Evolutionary conservation across 352 stramenopile genomes (phyloP), one percentile per base, ranked within the genome.

Genomic region (Vaucheria bursata): DNA sequence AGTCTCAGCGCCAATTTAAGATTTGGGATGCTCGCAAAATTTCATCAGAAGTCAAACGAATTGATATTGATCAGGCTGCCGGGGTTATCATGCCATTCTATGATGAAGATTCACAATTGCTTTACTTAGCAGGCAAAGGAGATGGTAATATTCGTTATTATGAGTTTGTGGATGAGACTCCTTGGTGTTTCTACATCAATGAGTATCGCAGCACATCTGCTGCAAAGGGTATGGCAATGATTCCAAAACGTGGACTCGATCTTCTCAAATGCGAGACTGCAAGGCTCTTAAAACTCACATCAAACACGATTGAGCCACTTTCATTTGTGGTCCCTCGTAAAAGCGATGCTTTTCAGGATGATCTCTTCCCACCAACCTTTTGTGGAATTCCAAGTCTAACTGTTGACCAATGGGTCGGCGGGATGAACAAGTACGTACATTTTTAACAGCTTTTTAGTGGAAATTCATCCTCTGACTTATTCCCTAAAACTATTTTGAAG

Each of bases 81-180:
- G 97, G 96, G 80, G 96, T 98, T 31, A 95, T 99, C 79, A 96
- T 99, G 87, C 97, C 97, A 29, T 97, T 99, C 86, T 99, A 95
- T 87, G 97, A 99, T 85, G 82, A 88, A 18, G 96, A 98, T 86
- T 98, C 94, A 33, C 94, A 93, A 79, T 89, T 99, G 36, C 86
- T 99, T 40, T 99, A 98, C 89, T 83, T 99, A 73, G n/a, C 79
- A 31, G 79, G 81, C 25, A 96, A 97, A 83, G 97, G 96, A 59
- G 96, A 99, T 85, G 96, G 95, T 78, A 98, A 98, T 89, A 98
- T 99, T 79, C 92, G 96, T 71, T 97, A 94, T 72, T 82, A 79
- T 45, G 77, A 82, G 77, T 82, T 73, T 65, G 77, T 82, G 77
- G 91, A 98, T 79, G 95, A 96, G 73, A 88, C 92, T 78, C 93